Base-by-base conservation (phyloP, 176 grass and related monocot genomes). In the Pharus latifolius region DNA sequence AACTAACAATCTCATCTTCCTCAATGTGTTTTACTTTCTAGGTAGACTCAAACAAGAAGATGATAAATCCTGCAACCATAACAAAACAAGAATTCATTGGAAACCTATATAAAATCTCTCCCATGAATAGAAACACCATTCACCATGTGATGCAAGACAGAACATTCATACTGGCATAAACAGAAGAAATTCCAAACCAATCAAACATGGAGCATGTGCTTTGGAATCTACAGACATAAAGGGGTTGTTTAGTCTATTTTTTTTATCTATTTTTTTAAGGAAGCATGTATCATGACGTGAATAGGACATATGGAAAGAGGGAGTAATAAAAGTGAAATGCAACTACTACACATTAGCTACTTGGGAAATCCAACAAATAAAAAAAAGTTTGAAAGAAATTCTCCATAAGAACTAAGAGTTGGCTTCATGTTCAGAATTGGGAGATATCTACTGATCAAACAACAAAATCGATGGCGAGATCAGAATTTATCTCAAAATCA, bases 1-100 rank as follows among this genome's bases (percentile, higher is more conserved):
- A 78, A 80, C 70, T 49, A 87, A 57, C 20, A 65, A 52, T 82
- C 84, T 98, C 89, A 92, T 98, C 47, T 78, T 88, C 48, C 16
- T 70, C 28, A 42, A 63, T 37, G 54, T 35, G 10, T 45, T 67
- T 14, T 26, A 71, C 20, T 69, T 56, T 63, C 44, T 61, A 50
- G 74, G 17, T 32, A 65, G 24, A 63, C 38, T 64, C 69, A 60
- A 65, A 29, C 35, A 20, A 63, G 29, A 0, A 72, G 27, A 33
- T 10, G 44, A 45, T 20, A 26, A 16, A 75, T 48, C 31, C 81
- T 88, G 7, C 17, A 80, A 76, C 18, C 17, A 27, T 19, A 57
- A 33, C 12, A 18, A 48, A 76, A 3, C 29, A 25, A 75, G 35
- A 68, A 67, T 7, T 3, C 11, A 63, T 66, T 88, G 24, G 69